phyloP scores from a whole-genome alignment of 2,329 filamentous ascomycete genomes.

The Hypomyces rosellus region DNA sequence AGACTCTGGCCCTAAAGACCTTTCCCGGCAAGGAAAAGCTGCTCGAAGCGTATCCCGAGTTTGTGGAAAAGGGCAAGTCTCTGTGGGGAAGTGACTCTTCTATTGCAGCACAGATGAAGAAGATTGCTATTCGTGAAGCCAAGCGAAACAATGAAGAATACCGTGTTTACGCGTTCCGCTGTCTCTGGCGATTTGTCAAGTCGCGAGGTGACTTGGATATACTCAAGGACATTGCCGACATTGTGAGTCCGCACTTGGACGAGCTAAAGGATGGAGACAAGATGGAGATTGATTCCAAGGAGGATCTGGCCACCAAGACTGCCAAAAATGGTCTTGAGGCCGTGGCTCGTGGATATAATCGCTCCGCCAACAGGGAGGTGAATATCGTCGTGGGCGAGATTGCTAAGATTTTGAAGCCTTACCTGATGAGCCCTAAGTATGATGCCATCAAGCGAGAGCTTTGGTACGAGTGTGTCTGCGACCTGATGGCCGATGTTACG shows the following conservation, averaged over 20 bases:
- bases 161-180: constrained; percentile 65
- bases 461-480: constrained; percentile 46
- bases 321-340: constrained; percentile 46
- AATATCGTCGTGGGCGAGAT: constrained; percentile 35
- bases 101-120: constrained; percentile 63
- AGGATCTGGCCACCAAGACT: constrained; percentile 37
- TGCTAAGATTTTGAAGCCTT: constrained; percentile 34
- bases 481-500: constrained; percentile 39
- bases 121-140: constrained; percentile 78
- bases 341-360: constrained; percentile 43
- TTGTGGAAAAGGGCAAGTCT: constrained; percentile 58
- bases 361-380: constrained; percentile 29
- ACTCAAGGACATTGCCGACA: constrained; percentile 56
- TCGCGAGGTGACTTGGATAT: constrained; percentile 64
- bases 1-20: constrained; percentile 77
- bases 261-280: constrained; percentile 51
- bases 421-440: constrained; percentile 33
- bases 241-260: constrained; percentile 59
- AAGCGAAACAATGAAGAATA: constrained; percentile 88
- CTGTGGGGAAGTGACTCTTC: constrained; percentile 49
- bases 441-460: constrained; percentile 40
- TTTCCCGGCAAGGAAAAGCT: constrained; percentile 89
- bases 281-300: constrained; percentile 62
- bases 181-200: constrained; percentile 66
- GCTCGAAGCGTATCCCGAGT: constrained; percentile 70